These are phyloP conservation scores for Exophiala phaeomuriformis DNA, from an alignment of 2,329 filamentous ascomycete species.

Conservation along the genomic window DNA sequence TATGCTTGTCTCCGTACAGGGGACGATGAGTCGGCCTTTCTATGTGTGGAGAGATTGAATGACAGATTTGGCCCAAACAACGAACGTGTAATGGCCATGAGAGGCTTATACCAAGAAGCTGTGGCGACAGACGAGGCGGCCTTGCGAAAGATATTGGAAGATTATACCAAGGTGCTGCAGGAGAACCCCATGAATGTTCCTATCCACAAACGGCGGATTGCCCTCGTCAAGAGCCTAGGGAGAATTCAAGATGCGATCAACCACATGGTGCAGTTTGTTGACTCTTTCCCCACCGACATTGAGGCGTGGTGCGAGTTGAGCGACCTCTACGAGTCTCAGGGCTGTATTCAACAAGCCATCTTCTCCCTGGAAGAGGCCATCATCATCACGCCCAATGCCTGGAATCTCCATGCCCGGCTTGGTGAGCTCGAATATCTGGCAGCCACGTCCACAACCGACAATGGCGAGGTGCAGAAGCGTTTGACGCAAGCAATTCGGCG, in stretches of 20 bases:
- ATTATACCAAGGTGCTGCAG: slow-evolving; percentile 68
- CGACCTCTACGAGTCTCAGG: slow-evolving; percentile 75
- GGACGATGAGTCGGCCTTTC: slow-evolving; percentile 68
- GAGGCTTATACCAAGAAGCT: slow-evolving; percentile 78
- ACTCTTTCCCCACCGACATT: slow-evolving; percentile 78
- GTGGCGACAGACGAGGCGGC: slow-evolving; percentile 59
- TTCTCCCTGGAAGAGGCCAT: slow-evolving; percentile 87
- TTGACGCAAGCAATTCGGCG: slow-evolving; percentile 70
- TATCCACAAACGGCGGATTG: slow-evolving; percentile 75
- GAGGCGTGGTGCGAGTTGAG: slow-evolving; percentile 91
- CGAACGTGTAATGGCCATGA: slow-evolving; percentile 76
- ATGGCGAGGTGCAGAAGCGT: slow-evolving; percentile 39
- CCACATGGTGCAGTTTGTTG: slow-evolving; percentile 66
- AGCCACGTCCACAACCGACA: slow-evolving; percentile 30
- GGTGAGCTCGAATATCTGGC: slow-evolving; percentile 73
- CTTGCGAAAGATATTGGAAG: slow-evolving; percentile 62
- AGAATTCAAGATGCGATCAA: slow-evolving; percentile 64
- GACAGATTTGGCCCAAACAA: slow-evolving; percentile 76
- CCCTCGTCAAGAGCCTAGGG: slow-evolving; percentile 68
- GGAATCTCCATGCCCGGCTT: slow-evolving; percentile 86
- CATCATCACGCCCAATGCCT: slow-evolving; percentile 79
- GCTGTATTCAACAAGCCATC: slow-evolving; percentile 72
- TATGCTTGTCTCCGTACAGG: slow-evolving; percentile 76
- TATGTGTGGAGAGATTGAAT: slow-evolving; percentile 67
- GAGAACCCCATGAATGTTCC: slow-evolving; percentile 74